A percentile compares a stretch with the other conserved stretches of the same genome.
These are phyloP conservation scores for Botrytis porri DNA, from an alignment of 2,329 filamentous ascomycete species.

Conservation along the genomic window DNA sequence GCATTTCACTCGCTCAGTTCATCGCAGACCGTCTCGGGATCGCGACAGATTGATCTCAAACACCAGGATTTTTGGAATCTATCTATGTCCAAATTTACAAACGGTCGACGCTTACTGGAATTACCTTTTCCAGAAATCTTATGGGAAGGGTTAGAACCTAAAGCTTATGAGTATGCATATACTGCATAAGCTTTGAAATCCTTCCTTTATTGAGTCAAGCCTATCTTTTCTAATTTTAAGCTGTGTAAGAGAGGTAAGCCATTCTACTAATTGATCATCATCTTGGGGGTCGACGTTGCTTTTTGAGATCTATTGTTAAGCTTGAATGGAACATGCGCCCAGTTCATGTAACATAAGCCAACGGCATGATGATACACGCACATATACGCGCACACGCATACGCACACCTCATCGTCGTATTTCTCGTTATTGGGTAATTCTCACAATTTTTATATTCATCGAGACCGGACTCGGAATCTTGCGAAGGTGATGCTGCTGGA, in stretches of 20 bases:
- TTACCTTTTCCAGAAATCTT: background rate
- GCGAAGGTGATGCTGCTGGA: background rate
- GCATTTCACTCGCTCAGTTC: background rate
- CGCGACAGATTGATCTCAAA: background rate
- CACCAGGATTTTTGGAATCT: background rate
- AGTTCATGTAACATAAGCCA: background rate
- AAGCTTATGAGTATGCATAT: background rate
- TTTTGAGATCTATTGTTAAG: background rate
- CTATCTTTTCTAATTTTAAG: background rate
- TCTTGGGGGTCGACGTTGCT: background rate
- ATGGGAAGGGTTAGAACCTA: background rate
- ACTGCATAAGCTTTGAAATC: background rate
- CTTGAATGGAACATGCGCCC: background rate
- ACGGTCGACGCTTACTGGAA: background rate
- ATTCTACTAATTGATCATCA: background rate
- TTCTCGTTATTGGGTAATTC: background rate
- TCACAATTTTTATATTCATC: background rate
- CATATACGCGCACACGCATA: background rate
- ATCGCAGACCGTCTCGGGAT: background rate
- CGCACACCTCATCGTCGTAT: background rate
- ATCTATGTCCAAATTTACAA: background rate
- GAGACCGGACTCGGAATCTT: background rate
- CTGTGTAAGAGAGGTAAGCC: background rate
- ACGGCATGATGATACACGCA: background rate
- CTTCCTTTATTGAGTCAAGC: background rate